Base-by-base conservation (phyloP, 1,139 yeast genomes). In the Geotrichum siamense region DNA sequence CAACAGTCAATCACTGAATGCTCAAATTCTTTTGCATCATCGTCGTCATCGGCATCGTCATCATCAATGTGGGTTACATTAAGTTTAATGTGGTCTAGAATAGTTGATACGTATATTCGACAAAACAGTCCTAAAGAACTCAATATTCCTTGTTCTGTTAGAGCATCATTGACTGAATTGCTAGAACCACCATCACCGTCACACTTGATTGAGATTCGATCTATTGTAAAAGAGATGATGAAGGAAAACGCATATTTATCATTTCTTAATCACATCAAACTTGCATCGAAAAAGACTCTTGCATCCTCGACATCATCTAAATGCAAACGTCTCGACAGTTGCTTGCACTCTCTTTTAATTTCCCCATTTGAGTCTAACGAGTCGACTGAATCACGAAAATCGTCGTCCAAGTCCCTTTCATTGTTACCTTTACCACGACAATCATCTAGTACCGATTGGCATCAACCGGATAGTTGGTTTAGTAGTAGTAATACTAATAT, bases 41-140 rank as follows among this genome's bases (percentile, higher is more conserved):
- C n/a, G n/a, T n/a, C n/a, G 27, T 25, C 27, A 8, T 12, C 8
- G 27, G 31, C 31, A 28, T 16, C 13, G 12, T 16, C 16, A 5
- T 16, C 34, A 16, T 6, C 34, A 6, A 16, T 21, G 19, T 30
- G 19, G 34, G 34, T 21, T 16, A 30, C 34, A 40, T 16, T 5
- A 16, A 31, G 16, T 29, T 16, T n/a, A 35, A 34, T 55, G 27
- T 63, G 68, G 68, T 48, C 52, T 25, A 46, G 57, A 8, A 57
- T 64, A 22, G 50, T 63, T 40, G 53, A 52, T 32, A 53, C 59
- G 4, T 64, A 59, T 46, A 51, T 64, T 25, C 44, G 49, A 21
- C 49, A 51, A 3, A 59, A 57, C 39, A 50, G 64, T 12, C 57
- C 61, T 3, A 55, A 60, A 15, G 68, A 64, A 47, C 52, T 64